A percentile compares a stretch with the other conserved stretches of the same genome.
Evolutionary conservation across 73 alveolate species (phyloP).

Genomic region (Uronychia setigera): DNA sequence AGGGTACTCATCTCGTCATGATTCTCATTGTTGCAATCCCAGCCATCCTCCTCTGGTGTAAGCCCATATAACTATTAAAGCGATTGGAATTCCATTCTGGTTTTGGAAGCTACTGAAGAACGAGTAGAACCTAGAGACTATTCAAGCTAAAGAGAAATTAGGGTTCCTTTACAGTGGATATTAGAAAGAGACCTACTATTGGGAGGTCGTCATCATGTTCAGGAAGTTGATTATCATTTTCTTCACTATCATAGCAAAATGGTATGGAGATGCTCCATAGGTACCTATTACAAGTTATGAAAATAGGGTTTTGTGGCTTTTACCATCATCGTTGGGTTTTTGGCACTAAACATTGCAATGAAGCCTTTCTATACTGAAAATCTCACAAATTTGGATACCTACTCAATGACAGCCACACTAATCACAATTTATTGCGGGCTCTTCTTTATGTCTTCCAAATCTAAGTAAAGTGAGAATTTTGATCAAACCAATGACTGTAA

Average conservation of each 20-base stretch:
- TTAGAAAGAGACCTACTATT: constrained; percentile 34
- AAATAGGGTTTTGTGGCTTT: constrained; percentile 30
- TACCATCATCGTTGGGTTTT: constrained; percentile 25
- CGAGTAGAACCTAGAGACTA: constrained; percentile 34
- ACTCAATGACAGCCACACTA: constrained; percentile 16
- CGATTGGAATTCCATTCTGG: constrained; percentile 51
- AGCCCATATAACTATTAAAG: background rate
- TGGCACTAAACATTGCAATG: constrained; percentile 27
- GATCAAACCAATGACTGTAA: constrained; percentile 24
- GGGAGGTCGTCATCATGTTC: constrained; percentile 65
- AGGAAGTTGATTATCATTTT: constrained; percentile 5
- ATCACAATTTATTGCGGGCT: constrained; percentile 64
- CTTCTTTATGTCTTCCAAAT: constrained; percentile 37
- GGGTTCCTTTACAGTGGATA: constrained; percentile 68
- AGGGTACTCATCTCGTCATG: constrained; percentile 23
- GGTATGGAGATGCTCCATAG: constrained; percentile 27
- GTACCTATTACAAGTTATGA: too few relatives aligned
- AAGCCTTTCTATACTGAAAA: constrained; percentile 36
- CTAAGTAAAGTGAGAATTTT: constrained; percentile 12
- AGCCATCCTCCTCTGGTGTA: constrained; percentile 31
- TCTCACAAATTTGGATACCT: constrained; percentile 30
- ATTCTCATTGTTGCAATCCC: constrained; percentile 44
- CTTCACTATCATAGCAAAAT: constrained; percentile 36
- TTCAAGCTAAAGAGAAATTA: constrained; percentile 51
- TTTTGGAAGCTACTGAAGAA: constrained; percentile 30